Evolutionary conservation across 345 rosid species (phyloP), one percentile per base, ranked within the genome.

Genomic region (Camelina laxa): DNA sequence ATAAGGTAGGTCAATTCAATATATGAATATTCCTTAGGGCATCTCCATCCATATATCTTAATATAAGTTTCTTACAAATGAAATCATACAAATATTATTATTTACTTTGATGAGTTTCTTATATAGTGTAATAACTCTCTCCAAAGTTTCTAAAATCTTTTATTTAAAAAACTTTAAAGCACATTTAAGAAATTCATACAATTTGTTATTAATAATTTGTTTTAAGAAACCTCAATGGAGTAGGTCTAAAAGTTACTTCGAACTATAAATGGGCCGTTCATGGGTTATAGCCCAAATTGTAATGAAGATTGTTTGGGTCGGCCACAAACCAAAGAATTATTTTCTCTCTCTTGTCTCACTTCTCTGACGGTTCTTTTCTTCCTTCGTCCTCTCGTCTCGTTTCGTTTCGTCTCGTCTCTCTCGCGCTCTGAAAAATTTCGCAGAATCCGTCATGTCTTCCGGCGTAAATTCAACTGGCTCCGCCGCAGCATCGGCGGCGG

Each of bases 371-470:
- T 74, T 48, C 60, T 6, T 24, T 17, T 56, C 66, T 45, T 59
- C 65, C 48, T 27, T 50, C 27, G 56, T 55, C 63, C 42, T 67
- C 48, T 66, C 60, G 15, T 69, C 39, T 39, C 42, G 12, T 51
- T 44, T 44, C 11, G 51, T 47, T 17, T 42, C 11, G 51, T 47
- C 48, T 42, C n/a, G n/a, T n/a, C 47, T 30, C 53, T 66, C 47
- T 60, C 75, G 66, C 60, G 42, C 67, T 71, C 63, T 27, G 65
- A 53, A 60, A 16, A 48, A 64, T 64, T 77, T 47, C 31, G 38
- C 76, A 48, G 47, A 58, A 50, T 58, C 74, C 81, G 74, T 60
- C 74, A 72, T 79, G 82, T 69, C 79, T 39, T 82, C 83, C 75
- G 77, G 78, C 67, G 85, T 74, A 72, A 81, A 74, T 57, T 39